Evolutionary conservation across 805 yeast species (phyloP).

Genomic region (Saturnispora sanitii): DNA sequence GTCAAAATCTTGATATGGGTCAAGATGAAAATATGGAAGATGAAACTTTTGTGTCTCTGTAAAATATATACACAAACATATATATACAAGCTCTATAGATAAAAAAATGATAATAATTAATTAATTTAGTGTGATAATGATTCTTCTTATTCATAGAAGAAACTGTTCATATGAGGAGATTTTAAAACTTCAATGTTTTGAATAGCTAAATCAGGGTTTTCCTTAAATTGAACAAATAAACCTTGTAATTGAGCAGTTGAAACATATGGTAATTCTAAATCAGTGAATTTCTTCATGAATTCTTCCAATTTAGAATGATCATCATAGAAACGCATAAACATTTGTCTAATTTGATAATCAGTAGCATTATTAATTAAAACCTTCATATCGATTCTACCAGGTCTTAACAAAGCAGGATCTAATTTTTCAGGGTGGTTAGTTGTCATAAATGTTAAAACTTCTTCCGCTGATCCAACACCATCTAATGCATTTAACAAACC

Average conservation of each 20-base stretch:
- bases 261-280: slow-evolving; percentile 42
- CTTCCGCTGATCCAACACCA: slow-evolving; percentile 97
- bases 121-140: slow-evolving; percentile 1
- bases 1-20: neutral
- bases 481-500: slow-evolving; percentile 90
- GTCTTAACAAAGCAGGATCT: slow-evolving; percentile 88
- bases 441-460: slow-evolving; percentile 94
- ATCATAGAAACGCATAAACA: slow-evolving; percentile 86
- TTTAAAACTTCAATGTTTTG: slow-evolving; percentile 45
- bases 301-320: slow-evolving; percentile 45
- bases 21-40: neutral
- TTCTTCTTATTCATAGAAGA: slow-evolving; percentile 22
- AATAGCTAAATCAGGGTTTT: slow-evolving; percentile 69
- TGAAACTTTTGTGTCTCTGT: neutral
- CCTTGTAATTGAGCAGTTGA: slow-evolving; percentile 96
- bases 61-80: neutral
- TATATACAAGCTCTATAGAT: slow-evolving; percentile 5
- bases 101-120: no score
- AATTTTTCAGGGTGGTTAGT: slow-evolving; percentile 92
- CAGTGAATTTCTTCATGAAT: slow-evolving; percentile 37
- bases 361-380: slow-evolving; percentile 82
- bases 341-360: slow-evolving; percentile 60
- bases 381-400: slow-evolving; percentile 88
- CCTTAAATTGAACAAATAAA: slow-evolving; percentile 82
- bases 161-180: slow-evolving; percentile 26